A percentile compares a stretch with the other conserved stretches of the same genome.
These are phyloP conservation scores for Colletotrichum tropicicola DNA, from an alignment of 2,329 filamentous ascomycete genomes.

Conservation along the genomic window DNA sequence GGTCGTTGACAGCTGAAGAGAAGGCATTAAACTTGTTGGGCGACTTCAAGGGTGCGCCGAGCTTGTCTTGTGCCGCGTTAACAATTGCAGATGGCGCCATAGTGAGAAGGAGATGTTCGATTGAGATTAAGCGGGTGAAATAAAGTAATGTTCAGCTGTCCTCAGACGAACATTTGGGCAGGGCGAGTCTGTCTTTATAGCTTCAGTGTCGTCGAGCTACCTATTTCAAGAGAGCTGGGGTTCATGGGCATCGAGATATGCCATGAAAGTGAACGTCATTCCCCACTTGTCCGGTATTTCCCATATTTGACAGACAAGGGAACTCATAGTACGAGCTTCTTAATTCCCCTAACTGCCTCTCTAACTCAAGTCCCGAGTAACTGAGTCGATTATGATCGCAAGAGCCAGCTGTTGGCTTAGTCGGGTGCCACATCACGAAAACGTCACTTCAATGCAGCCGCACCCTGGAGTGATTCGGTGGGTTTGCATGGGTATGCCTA, in stretches of 20 bases:
- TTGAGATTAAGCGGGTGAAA: too few relatives aligned
- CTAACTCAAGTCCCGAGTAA: neutral
- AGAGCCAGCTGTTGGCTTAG: neutral
- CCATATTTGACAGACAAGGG: neutral
- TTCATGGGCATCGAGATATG: neutral
- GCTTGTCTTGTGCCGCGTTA: neutral
- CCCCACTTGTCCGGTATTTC: neutral
- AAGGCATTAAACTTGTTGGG: neutral
- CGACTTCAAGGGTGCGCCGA: neutral
- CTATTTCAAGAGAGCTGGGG: neutral
- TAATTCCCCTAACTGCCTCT: neutral
- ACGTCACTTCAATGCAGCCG: neutral
- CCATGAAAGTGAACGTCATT: neutral
- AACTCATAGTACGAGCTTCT: neutral
- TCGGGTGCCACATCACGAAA: neutral
- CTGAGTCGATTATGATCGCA: neutral
- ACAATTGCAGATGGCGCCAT: conserved; percentile 4
- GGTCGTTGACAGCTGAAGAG: neutral
- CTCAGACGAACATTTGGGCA: neutral
- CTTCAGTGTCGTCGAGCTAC: neutral
- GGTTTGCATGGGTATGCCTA: neutral
- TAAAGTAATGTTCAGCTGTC: neutral
- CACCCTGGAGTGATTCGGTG: neutral
- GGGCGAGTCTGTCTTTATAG: neutral
- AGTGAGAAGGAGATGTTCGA: neutral